Evolutionary conservation across 1,284 basidiomycete species (phyloP).

Genomic region (Meripilus lineatus): DNA sequence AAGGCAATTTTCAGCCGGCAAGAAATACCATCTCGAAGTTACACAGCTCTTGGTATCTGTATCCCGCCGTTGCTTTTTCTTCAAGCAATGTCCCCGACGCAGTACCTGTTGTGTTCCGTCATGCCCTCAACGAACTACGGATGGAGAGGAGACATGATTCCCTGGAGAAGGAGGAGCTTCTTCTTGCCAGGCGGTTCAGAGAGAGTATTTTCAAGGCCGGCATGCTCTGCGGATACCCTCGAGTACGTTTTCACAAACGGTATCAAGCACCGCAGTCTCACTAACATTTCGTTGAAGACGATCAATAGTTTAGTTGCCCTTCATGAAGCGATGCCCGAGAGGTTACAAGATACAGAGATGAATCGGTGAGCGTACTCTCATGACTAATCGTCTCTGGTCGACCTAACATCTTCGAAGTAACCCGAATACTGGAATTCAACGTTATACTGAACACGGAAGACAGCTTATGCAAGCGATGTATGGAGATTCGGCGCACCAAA

Average conservation of each 20-base stretch:
- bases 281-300: conserved; percentile 22
- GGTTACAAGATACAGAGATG: conserved; percentile 24
- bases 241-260: conserved; percentile 30
- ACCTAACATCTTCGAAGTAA: conserved; percentile 26
- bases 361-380: conserved; percentile 26
- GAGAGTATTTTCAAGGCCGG: conserved; percentile 56
- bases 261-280: background rate
- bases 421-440: conserved; percentile 31
- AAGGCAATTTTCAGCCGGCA: conserved; percentile 21
- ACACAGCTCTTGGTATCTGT: conserved; percentile 50
- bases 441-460: conserved; percentile 38
- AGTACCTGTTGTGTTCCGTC: conserved; percentile 47
- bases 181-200: conserved; percentile 44
- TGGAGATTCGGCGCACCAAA: conserved; percentile 40
- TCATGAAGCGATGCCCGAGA: conserved; percentile 27
- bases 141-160: conserved; percentile 21
- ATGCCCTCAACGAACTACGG: conserved; percentile 39
- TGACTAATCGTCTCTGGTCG: no score
- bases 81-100: conserved; percentile 52
- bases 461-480: conserved; percentile 43
- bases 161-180: conserved; percentile 26
- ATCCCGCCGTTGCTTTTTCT: conserved; percentile 48
- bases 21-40: no score
- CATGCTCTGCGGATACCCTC: conserved; percentile 47
- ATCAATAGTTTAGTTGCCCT: conserved; percentile 31